Evolutionary conservation across 2,329 filamentous ascomycete species (phyloP).

Genomic region (Ophiostoma perfectum): DNA sequence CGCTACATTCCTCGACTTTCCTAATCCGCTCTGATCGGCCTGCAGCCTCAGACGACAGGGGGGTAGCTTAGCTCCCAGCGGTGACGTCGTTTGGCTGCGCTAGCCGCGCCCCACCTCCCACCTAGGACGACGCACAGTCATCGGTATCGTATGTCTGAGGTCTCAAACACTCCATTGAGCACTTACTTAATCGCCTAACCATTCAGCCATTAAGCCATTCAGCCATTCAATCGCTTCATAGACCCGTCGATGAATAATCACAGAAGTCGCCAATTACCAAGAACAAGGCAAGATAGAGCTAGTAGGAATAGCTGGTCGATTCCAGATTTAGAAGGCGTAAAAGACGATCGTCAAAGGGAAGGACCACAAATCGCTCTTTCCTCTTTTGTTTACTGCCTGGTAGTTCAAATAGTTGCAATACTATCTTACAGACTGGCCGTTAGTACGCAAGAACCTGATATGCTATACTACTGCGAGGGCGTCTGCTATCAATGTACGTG

Average conservation of each 20-base stretch:
- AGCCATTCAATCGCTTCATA: not conserved
- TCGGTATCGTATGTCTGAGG: not conserved
- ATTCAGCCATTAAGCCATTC: no score
- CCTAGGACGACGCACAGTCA: not conserved
- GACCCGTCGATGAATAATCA: no score
- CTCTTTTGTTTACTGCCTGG: not conserved
- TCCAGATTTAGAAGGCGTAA: not conserved
- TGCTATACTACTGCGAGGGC: no score
- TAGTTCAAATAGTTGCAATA: not conserved
- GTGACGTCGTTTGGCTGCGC: conserved; percentile 11
- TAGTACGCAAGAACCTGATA: no score
- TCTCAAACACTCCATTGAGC: not conserved
- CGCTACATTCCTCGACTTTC: conserved; percentile 5
- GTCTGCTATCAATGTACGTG: not conserved
- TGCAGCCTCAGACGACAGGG: conserved; percentile 3
- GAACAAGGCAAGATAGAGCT: no score
- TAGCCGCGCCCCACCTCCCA: conserved; percentile 7
- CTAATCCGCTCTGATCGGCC: not conserved
- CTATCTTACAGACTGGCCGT: not conserved
- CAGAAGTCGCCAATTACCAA: no score
- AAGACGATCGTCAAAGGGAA: not conserved
- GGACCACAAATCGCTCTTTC: not conserved
- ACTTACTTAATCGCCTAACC: no score
- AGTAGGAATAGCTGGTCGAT: not conserved
- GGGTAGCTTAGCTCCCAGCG: not conserved